Conservation (phyloP, 1,139 yeast species). For the Suhomyces kunorum region DNA sequence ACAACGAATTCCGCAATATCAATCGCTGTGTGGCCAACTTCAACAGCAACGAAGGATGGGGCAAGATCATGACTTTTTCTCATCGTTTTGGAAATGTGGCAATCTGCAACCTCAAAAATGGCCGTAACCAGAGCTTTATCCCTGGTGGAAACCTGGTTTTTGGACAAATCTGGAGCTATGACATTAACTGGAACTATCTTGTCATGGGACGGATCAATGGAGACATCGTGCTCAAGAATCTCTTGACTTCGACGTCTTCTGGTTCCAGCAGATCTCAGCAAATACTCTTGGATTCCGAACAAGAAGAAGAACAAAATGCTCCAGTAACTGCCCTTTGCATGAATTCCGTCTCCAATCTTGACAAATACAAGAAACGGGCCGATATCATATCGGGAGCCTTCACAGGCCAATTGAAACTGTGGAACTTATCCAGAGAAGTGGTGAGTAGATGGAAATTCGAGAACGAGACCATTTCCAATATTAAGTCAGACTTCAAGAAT, state of each 20-base stretch:
- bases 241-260: conserved; percentile 36
- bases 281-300: no score
- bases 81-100: conserved; percentile 38
- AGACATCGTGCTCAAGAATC: conserved; percentile 34
- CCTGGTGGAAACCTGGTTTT: conserved; percentile 39
- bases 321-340: conserved; percentile 26
- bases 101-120: conserved; percentile 41
- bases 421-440: conserved; percentile 32
- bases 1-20: conserved; percentile 26
- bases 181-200: conserved; percentile 38
- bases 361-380: conserved; percentile 25
- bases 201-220: conserved; percentile 34
- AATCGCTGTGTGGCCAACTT: conserved; percentile 40
- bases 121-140: conserved; percentile 42
- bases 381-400: conserved; percentile 34
- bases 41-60: conserved; percentile 36
- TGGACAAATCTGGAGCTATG: conserved; percentile 25
- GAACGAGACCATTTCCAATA: conserved; percentile 23
- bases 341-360: conserved; percentile 21
- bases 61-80: conserved; percentile 39
- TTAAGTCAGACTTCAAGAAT: conserved; percentile 35
- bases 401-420: conserved; percentile 28
- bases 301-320: no score
- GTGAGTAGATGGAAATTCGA: conserved; percentile 17
- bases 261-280: conserved; percentile 28